Evolutionary conservation across 2,329 filamentous ascomycete genomes (phyloP), one percentile per base, ranked within the genome.

Genomic region (Fusarium sp.): DNA sequence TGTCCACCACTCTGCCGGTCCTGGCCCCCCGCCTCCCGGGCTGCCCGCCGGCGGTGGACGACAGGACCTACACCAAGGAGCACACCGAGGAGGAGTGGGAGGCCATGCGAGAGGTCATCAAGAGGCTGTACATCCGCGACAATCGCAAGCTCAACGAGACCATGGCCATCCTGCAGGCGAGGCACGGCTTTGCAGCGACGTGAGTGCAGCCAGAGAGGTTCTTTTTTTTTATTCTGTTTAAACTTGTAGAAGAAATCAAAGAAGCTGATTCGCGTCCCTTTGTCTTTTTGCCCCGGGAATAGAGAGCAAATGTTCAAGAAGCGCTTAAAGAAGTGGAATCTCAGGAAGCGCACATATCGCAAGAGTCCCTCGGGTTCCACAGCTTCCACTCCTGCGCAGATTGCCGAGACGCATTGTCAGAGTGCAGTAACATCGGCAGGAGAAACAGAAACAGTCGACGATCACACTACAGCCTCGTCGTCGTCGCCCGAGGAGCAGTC

Each of bases 241-340:
- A 16, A 16, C 14, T 16, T 35, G 33, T 44, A 44, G 38, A 42
- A 33, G 46, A 42, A 55, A 20, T 46, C 31, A 36, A 62, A 29
- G 24, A 72, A 59, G 68, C 71, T 73, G 64, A 73, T 72, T 62
- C 17, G 27, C 62, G 29, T 31, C 46, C 46, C 33, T 36, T 31
- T 56, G 31, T 17, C 33, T 56, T 56, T 56, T 57, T 57, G 33
- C 53, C 35, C 22, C 10, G 33, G 35, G 24, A 57, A 62, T 66
- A 83, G 81, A 62, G 80, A 82, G 64, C 81, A 83, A 75, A 83
- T 83, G 81, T 83, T 82, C 62, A 83, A 83, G 66, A 83, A 83
- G 69, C 78, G 81, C 35, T 72, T 83, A 51, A 81, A 80, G 72
- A 83, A 82, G 69, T 83, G 81, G 81, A 80, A 81, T 58, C 67